Evolutionary conservation across 1,284 basidiomycete species (phyloP).

Genomic region (Ganoderma lucidum): DNA sequence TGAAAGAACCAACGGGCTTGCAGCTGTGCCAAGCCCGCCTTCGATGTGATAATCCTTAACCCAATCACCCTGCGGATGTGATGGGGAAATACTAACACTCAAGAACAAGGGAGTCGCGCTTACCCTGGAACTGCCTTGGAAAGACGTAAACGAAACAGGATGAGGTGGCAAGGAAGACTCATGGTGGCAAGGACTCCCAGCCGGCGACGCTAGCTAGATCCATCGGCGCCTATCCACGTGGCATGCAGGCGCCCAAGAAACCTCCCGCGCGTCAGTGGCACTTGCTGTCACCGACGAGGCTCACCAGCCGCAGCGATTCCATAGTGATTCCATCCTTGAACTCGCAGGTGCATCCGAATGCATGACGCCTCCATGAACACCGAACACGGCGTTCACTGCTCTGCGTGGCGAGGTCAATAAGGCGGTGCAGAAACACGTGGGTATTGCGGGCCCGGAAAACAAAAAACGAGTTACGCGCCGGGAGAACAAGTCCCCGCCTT

Average conservation of each 20-base stretch:
- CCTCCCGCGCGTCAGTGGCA: no score
- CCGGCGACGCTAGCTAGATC: not conserved
- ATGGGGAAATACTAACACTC: not conserved
- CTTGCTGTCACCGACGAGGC: no score
- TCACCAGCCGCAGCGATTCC: not conserved
- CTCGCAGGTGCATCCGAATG: not conserved
- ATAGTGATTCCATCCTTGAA: not conserved
- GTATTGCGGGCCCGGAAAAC: not conserved
- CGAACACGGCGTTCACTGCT: not conserved
- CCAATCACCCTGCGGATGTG: not conserved
- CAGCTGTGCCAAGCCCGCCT: not conserved
- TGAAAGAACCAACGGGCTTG: not conserved
- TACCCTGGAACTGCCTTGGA: no score
- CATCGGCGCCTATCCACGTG: not conserved
- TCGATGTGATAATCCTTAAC: not conserved
- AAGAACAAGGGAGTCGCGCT: not conserved
- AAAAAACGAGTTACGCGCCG: not conserved
- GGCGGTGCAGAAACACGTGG: not conserved
- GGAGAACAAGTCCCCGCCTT: not conserved
- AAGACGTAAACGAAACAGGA: slow-evolving; percentile 1
- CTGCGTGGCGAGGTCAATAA: no score
- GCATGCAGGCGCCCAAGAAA: not conserved
- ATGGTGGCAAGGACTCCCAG: not conserved
- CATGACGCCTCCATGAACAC: not conserved
- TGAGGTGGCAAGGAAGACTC: not conserved